Evolutionary conservation across 345 rosid species (phyloP).

Genomic region (Populus simonii): DNA sequence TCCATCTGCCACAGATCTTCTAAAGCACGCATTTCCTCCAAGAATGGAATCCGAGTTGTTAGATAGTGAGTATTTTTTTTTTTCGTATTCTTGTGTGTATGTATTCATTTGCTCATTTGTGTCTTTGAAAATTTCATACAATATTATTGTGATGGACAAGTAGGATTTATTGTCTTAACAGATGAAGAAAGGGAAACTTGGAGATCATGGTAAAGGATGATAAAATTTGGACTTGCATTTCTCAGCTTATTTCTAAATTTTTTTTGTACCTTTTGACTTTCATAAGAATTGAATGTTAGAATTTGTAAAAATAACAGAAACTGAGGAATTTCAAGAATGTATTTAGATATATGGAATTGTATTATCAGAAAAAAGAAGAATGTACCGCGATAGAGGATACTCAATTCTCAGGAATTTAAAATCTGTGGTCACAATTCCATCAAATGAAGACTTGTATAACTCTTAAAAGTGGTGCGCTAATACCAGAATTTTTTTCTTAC

Average conservation of each 20-base stretch:
- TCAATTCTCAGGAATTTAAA: background rate
- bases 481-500: background rate
- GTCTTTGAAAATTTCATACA: background rate
- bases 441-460: background rate
- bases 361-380: background rate
- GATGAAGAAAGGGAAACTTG: background rate
- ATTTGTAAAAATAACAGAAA: background rate
- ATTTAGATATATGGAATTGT: background rate
- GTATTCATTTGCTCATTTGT: background rate
- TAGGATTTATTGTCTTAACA: background rate
- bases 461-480: background rate
- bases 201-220: no score
- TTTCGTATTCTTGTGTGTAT: background rate
- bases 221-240: background rate
- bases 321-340: background rate
- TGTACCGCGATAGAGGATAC: background rate
- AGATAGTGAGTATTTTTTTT: slow-evolving; percentile 57
- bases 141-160: background rate
- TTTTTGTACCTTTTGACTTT: background rate
- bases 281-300: background rate
- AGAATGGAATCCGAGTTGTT: slow-evolving; percentile 83
- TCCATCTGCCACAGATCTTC: slow-evolving; percentile 88
- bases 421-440: background rate
- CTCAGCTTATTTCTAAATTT: background rate
- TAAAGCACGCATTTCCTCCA: slow-evolving; percentile 80